phyloP scores from a whole-genome alignment of 768 basidiomycete genomes.

The Podaxis rugospora region DNA sequence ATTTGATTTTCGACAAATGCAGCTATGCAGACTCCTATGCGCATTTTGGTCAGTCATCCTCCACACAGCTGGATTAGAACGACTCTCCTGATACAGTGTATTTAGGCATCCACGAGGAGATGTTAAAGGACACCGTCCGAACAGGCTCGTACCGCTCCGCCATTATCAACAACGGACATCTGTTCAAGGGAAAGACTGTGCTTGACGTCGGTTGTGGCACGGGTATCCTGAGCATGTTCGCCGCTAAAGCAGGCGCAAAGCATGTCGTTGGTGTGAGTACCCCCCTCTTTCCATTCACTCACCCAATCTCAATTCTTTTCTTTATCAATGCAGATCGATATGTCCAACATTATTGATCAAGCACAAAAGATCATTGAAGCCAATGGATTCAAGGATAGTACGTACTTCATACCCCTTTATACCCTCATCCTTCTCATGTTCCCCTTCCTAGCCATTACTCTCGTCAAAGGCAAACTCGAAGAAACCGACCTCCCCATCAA shows the following conservation, averaged over 20 bases:
- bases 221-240: constrained; percentile 97
- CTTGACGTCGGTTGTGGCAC: constrained; percentile 99
- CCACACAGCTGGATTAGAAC: neutral
- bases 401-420: constrained; percentile 21
- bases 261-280: constrained; percentile 84
- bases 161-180: constrained; percentile 89
- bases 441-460: constrained; percentile 69
- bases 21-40: constrained; percentile 97
- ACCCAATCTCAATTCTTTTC: constrained; percentile 13
- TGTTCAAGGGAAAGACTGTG: constrained; percentile 96
- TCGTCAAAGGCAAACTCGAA: constrained; percentile 98
- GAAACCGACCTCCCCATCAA: constrained; percentile 84
- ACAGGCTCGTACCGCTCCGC: constrained; percentile 94
- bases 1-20: constrained; percentile 25
- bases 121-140: constrained; percentile 95
- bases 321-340: constrained; percentile 73
- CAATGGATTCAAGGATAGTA: constrained; percentile 95
- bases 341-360: constrained; percentile 99
- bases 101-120: constrained; percentile 96
- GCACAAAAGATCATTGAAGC: constrained; percentile 95
- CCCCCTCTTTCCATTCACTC: constrained; percentile 3
- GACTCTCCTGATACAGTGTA: neutral
- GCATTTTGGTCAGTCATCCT: constrained; percentile 68
- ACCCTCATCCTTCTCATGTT: constrained; percentile 10
- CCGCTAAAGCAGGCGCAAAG: constrained; percentile 91